These are phyloP conservation scores for Phyllostachys edulis DNA, from an alignment of 176 grass and related monocot species.

Conservation along the genomic window DNA sequence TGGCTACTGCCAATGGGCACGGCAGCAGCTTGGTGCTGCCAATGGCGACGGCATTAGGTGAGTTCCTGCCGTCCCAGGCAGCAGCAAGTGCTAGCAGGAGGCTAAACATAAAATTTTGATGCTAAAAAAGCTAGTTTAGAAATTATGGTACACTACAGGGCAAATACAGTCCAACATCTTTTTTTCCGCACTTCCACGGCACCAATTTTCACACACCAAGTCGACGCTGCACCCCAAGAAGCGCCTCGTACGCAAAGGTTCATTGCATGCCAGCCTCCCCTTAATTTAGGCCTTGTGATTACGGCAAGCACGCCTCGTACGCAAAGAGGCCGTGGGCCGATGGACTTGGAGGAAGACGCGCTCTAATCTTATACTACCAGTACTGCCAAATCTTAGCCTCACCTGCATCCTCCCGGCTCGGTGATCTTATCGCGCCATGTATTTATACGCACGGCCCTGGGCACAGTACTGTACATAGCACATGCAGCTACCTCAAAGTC, in stretches of 20 bases:
- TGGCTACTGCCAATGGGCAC: too few species aligned
- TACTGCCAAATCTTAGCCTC: background rate
- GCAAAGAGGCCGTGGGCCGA: background rate
- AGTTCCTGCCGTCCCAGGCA: too few species aligned
- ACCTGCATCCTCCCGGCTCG: background rate
- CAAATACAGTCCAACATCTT: too few species aligned
- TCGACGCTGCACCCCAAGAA: background rate
- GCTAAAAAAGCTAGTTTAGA: too few species aligned
- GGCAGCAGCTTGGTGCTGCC: too few species aligned
- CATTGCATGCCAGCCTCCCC: background rate
- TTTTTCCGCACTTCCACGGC: background rate
- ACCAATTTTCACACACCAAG: background rate
- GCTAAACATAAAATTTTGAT: too few species aligned
- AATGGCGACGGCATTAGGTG: too few species aligned
- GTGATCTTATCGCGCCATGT: background rate
- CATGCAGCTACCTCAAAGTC: background rate
- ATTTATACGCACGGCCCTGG: background rate
- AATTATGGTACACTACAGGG: too few species aligned
- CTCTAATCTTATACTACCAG: background rate
- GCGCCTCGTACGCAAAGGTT: conserved; percentile 27
- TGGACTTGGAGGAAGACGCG: background rate
- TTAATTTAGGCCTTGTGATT: conserved; percentile 10
- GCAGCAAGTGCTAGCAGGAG: too few species aligned
- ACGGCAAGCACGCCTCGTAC: background rate
- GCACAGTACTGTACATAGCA: background rate